These are phyloP conservation scores for Phytophthora litchii DNA, from an alignment of 352 stramenopile species.

Conservation along the genomic window DNA sequence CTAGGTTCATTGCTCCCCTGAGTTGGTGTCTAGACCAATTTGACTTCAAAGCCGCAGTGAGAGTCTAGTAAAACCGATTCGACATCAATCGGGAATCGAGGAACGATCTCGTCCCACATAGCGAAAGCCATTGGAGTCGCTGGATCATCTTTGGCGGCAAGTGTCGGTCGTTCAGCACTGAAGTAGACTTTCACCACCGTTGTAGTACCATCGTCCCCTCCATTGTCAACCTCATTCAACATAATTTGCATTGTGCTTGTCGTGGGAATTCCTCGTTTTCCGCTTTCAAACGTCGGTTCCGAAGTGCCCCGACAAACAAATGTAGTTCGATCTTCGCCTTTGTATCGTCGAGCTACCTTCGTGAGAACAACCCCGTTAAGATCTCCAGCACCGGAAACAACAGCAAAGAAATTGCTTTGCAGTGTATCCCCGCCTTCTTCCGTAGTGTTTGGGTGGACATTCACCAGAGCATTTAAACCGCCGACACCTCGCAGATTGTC, in stretches of 20 bases:
- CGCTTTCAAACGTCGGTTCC: slow-evolving; percentile 1
- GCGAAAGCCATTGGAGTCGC: slow-evolving; percentile 1
- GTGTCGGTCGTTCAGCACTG: background rate
- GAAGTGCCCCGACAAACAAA: slow-evolving; percentile 5
- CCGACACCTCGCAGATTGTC: slow-evolving; percentile 3
- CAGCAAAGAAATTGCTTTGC: background rate
- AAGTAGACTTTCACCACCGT: slow-evolving; percentile 19
- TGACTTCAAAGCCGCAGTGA: background rate
- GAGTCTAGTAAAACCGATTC: slow-evolving; percentile 1
- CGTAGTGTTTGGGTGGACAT: background rate
- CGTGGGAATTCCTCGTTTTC: background rate
- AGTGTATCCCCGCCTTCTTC: background rate
- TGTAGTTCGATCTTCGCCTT: background rate
- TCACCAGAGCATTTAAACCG: background rate
- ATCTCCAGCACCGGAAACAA: background rate
- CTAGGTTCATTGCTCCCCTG: slow-evolving; percentile 8
- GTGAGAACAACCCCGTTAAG: background rate
- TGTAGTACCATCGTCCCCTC: background rate
- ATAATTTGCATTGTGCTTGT: background rate
- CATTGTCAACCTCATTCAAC: background rate
- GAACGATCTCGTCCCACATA: slow-evolving; percentile 10
- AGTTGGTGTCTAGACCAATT: background rate
- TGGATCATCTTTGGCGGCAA: background rate
- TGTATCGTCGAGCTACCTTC: slow-evolving; percentile 14
- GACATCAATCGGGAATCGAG: slow-evolving; percentile 7